A percentile compares a stretch with the other conserved stretches of the same genome.
Conservation (phyloP, 129 eudicot species). For the Mikania micrantha region DNA sequence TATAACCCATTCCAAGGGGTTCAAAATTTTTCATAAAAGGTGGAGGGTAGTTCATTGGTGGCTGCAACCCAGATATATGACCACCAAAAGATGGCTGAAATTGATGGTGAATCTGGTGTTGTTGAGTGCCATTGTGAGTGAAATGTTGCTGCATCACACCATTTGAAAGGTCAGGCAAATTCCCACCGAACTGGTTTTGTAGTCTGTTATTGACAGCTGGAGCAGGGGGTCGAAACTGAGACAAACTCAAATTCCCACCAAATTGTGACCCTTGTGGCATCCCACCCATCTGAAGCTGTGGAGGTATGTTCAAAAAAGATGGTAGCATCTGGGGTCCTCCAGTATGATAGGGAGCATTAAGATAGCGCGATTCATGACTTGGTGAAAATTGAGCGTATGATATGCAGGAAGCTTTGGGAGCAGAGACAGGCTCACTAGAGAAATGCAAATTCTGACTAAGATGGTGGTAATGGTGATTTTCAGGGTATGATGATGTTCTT, state of each 20-base stretch:
- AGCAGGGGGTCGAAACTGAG: constrained; percentile 54
- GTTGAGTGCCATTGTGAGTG: constrained; percentile 31
- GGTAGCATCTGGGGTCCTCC: constrained; percentile 45
- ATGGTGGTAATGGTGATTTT: constrained; percentile 43
- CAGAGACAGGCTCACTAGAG: constrained; percentile 66
- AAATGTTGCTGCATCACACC: constrained; percentile 45
- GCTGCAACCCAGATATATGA: constrained; percentile 49
- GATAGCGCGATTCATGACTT: constrained; percentile 35
- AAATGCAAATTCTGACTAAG: constrained; percentile 42
- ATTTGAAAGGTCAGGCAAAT: constrained; percentile 41
- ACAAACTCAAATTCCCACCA: constrained; percentile 39
- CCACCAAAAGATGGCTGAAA: constrained; percentile 48
- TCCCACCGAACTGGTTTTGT: constrained; percentile 54
- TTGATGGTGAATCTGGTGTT: constrained; percentile 42
- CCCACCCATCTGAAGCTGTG: constrained; percentile 49
- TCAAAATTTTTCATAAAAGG: constrained; percentile 62
- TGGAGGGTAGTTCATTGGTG: constrained; percentile 48
- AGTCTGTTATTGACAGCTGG: constrained; percentile 41
- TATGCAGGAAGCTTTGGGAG: constrained; percentile 64
- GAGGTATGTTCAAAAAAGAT: constrained; percentile 33
- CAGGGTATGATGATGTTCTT: constrained; percentile 87
- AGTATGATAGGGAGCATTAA: constrained; percentile 38
- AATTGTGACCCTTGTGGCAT: constrained; percentile 55
- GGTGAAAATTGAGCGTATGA: constrained; percentile 72
- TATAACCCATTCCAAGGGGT: constrained; percentile 47